Evolutionary conservation across 805 yeast genomes (phyloP).

Genomic region (Spencermartinsiella europaea): DNA sequence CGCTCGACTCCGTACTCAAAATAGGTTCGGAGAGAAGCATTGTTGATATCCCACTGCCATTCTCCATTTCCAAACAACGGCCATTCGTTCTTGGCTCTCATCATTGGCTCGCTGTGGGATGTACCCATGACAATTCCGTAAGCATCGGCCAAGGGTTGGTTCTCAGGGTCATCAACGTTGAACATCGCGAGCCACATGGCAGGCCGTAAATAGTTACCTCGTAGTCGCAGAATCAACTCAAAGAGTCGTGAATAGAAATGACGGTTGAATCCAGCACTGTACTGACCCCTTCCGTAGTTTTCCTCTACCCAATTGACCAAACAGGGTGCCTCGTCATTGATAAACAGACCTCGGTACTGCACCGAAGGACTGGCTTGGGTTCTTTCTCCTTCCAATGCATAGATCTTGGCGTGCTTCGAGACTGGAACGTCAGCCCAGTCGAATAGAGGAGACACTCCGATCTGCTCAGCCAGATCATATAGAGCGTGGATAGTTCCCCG

Average conservation of each 20-base stretch:
- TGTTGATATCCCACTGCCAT: slow-evolving; percentile 16
- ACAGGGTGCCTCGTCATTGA: slow-evolving; percentile 17
- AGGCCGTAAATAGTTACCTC: slow-evolving; percentile 18
- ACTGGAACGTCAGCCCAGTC: slow-evolving; percentile 15
- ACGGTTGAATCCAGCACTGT: slow-evolving; percentile 11
- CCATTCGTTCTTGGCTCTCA: slow-evolving; percentile 18
- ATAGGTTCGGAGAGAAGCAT: slow-evolving; percentile 7
- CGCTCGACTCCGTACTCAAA: slow-evolving; percentile 14
- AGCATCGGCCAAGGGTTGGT: slow-evolving; percentile 15
- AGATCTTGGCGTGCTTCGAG: slow-evolving; percentile 5
- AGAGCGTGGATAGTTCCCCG: slow-evolving; percentile 16
- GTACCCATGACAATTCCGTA: slow-evolving; percentile 19
- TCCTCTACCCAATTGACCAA: slow-evolving; percentile 14
- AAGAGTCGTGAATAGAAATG: slow-evolving; percentile 11
- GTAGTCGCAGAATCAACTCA: slow-evolving; percentile 14
- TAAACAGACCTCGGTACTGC: slow-evolving; percentile 16
- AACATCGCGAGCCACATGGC: slow-evolving; percentile 19
- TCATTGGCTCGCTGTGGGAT: slow-evolving; percentile 17
- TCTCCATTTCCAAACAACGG: slow-evolving; percentile 16
- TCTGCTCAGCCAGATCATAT: slow-evolving; percentile 15
- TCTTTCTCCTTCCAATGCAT: slow-evolving; percentile 3
- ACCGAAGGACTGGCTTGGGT: slow-evolving; percentile 12
- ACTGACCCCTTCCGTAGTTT: slow-evolving; percentile 5
- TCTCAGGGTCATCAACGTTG: slow-evolving; percentile 13
- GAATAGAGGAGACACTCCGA: slow-evolving; percentile 17